A percentile compares a stretch with the other conserved stretches of the same genome.
These are phyloP conservation scores for Aureobasidium lini DNA, from an alignment of 2,329 filamentous ascomycete species.

Conservation along the genomic window DNA sequence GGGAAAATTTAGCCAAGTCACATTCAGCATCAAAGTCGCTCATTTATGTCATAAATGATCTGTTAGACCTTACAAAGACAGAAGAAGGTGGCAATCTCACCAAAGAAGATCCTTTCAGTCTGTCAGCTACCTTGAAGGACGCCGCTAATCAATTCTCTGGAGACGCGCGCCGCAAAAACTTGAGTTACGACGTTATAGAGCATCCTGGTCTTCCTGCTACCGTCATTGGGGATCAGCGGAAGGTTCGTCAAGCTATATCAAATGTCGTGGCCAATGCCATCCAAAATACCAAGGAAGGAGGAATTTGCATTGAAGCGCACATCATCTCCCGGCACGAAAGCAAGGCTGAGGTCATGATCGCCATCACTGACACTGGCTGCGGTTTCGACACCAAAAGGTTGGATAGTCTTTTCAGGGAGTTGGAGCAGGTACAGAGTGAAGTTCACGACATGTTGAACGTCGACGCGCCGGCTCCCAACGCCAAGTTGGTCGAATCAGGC, in stretches of 20 bases:
- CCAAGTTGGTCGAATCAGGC: conserved; percentile 24
- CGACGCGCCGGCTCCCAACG: conserved; percentile 23
- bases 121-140: conserved; percentile 64
- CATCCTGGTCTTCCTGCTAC: conserved; percentile 61
- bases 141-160: conserved; percentile 66
- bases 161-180: conserved; percentile 68
- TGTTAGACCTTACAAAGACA: conserved; percentile 80
- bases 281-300: conserved; percentile 63
- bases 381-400: conserved; percentile 54
- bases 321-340: conserved; percentile 46
- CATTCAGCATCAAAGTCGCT: conserved; percentile 88
- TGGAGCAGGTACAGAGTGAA: conserved; percentile 58
- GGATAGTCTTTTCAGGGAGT: conserved; percentile 53
- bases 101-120: conserved; percentile 73
- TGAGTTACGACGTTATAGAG: conserved; percentile 60
- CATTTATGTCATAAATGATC: conserved; percentile 89
- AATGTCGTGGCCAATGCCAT: conserved; percentile 83
- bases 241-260: conserved; percentile 72
- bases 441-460: conserved; percentile 39
- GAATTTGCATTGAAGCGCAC: conserved; percentile 63
- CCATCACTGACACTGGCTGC: conserved; percentile 65
- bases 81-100: conserved; percentile 73
- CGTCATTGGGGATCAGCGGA: conserved; percentile 71
- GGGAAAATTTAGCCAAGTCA: conserved; percentile 75
- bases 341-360: conserved; percentile 63